These are phyloP conservation scores for Amauroascus niger DNA, from an alignment of 2,329 filamentous ascomycete species.

Conservation along the genomic window DNA sequence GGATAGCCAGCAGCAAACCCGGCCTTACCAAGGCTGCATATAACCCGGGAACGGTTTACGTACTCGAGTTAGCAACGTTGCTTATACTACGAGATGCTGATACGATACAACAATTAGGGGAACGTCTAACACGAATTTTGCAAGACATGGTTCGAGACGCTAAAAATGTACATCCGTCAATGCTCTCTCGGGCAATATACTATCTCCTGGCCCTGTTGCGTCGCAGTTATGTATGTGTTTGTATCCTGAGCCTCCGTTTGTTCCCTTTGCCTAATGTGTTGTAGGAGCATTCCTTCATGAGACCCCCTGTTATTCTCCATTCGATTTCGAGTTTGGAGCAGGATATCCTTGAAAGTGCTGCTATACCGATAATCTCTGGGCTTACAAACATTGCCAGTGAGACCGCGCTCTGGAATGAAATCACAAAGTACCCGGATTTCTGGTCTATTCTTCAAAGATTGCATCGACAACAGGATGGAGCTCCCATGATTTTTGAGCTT, in stretches of 20 bases:
- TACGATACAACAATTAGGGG: constrained; percentile 63
- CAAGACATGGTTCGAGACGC: constrained; percentile 73
- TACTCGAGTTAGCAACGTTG: constrained; percentile 82
- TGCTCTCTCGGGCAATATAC: constrained; percentile 72
- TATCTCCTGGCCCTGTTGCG: constrained; percentile 76
- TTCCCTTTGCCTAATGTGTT: constrained; percentile 18
- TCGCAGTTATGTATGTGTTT: constrained; percentile 64
- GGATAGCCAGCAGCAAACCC: constrained; percentile 50
- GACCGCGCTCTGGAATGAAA: constrained; percentile 72
- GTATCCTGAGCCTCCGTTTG: not conserved
- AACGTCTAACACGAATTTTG: constrained; percentile 68
- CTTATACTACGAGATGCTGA: constrained; percentile 66
- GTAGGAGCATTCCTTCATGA: constrained; percentile 80
- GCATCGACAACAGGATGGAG: constrained; percentile 58
- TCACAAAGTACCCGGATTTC: constrained; percentile 94
- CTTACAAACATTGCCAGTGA: constrained; percentile 66
- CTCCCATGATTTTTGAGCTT: constrained; percentile 75
- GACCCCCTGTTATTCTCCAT: constrained; percentile 83
- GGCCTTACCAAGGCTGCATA: constrained; percentile 56
- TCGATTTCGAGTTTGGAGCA: constrained; percentile 80
- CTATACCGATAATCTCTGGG: constrained; percentile 66
- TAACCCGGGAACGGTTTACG: constrained; percentile 76
- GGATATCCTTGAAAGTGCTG: constrained; percentile 64
- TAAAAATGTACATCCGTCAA: constrained; percentile 67
- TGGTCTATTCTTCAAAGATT: constrained; percentile 81